A percentile compares a stretch with the other conserved stretches of the same genome.
phyloP scores from a whole-genome alignment of 768 basidiomycete species.

The Mycena metata region DNA sequence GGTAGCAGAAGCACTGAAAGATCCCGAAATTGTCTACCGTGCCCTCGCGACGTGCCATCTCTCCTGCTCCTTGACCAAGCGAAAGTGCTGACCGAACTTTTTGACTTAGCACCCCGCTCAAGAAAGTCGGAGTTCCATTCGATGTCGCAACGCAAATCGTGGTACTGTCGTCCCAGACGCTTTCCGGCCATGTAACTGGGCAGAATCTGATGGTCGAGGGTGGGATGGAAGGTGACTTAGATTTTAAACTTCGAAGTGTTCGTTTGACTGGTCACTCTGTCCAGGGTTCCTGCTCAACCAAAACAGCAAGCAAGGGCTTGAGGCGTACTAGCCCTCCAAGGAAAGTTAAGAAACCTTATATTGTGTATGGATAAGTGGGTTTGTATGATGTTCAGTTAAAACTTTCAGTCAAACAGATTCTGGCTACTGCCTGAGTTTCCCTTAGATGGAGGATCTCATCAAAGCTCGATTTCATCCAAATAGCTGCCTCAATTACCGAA shows the following conservation, averaged over 20 bases:
- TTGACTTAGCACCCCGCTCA: slow-evolving; percentile 70
- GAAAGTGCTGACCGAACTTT: too few species aligned
- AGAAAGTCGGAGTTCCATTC: slow-evolving; percentile 71
- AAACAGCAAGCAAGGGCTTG: slow-evolving; percentile 10
- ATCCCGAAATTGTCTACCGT: slow-evolving; percentile 58
- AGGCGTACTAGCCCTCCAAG: background rate
- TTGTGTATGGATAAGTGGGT: background rate
- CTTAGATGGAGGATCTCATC: too few species aligned
- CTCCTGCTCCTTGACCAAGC: too few species aligned
- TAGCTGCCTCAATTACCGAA: too few species aligned
- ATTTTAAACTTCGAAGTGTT: too few species aligned
- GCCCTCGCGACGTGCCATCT: too few species aligned
- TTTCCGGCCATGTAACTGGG: slow-evolving; percentile 82
- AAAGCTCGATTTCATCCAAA: too few species aligned
- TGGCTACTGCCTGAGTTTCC: too few species aligned
- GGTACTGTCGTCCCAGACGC: slow-evolving; percentile 66
- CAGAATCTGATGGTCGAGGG: slow-evolving; percentile 80
- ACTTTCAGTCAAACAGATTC: too few species aligned
- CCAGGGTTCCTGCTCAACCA: slow-evolving; percentile 14
- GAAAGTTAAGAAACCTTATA: background rate
- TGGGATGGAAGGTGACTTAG: slow-evolving; percentile 78
- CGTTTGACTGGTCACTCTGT: background rate
- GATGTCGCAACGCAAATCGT: slow-evolving; percentile 79
- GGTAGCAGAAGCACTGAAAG: slow-evolving; percentile 68
- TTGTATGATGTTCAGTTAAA: too few species aligned